Evolutionary conservation across 495 filamentous ascomycete genomes (phyloP), one percentile per base, ranked within the genome.

Genomic region (Daldinia concentrica): DNA sequence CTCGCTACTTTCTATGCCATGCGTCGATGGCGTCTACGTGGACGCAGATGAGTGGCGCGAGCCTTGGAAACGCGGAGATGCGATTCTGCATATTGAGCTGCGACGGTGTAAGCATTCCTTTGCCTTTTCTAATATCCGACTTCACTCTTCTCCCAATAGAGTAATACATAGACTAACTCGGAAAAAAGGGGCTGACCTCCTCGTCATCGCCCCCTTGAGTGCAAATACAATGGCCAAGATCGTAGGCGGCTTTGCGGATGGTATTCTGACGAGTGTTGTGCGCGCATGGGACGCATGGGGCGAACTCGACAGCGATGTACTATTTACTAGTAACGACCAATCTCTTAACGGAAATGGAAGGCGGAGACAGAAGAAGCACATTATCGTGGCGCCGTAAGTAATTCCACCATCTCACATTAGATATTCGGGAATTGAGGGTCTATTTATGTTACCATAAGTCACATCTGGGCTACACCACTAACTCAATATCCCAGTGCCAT

Each of bases 191-290:
- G 92, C 92, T 0, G 86, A 97, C 80, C 65, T 97, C 11, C 79
- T 97, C 7, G 86, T 94, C 9, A 87, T 97, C 66, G 92, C 92
- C 14, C 94, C 94, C 45, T 73, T 93, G 66, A 89, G 82, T 57
- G 93, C 94, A 29, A 95, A 97, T 77, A 89, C 88, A 3, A 78
- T 98, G 69, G 93, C 92, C 1, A 97, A 95, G 78, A 88, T 95
- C 72, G 85, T 82, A 0, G 78, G 79, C 14, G 93, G 93, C 1
- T 79, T 92, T 36, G 82, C 85, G 3, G 91, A 93, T 74, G 88
- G 90, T 51, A 81, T 95, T 12, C 72, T 97, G 3, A 83, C 86
- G 9, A 89, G 85, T 37, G 90, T 95, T 0, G 84, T 97, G n/a
- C 82, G 94, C 26, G 94, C 94, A 1, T 97, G 95, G 95, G 94